A percentile compares a stretch with the other conserved stretches of the same genome.
Evolutionary conservation across 192 early-diverging fungal species (phyloP).

Genomic region (Entomortierella parvispora): DNA sequence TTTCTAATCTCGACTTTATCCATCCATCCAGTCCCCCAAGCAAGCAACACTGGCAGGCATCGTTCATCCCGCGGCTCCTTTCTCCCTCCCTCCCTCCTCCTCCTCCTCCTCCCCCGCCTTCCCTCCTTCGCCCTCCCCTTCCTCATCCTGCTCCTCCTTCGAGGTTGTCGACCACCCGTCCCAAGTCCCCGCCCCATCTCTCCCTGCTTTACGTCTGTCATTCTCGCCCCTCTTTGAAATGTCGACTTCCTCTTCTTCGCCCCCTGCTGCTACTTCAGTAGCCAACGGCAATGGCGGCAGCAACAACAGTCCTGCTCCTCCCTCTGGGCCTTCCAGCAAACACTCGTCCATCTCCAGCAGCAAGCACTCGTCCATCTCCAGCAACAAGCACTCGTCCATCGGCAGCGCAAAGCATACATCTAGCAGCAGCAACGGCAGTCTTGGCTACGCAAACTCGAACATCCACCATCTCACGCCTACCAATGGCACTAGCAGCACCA

Average conservation of each 20-base stretch:
- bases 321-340: conserved; percentile 18
- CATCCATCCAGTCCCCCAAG: conserved; percentile 11
- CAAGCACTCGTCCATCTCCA: conserved; percentile 8
- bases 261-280: neutral
- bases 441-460: conserved; percentile 16
- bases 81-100: conserved; percentile 13
- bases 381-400: conserved; percentile 24
- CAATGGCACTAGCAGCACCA: conserved; percentile 10
- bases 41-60: conserved; percentile 37
- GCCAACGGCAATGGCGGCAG: neutral
- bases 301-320: neutral
- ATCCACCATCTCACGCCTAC: conserved; percentile 6
- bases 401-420: conserved; percentile 14
- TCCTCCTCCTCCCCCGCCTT: conserved; percentile 14
- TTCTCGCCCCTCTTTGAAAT: conserved; percentile 43
- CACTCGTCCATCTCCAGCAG: conserved; percentile 21
- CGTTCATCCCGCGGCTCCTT: conserved; percentile 10
- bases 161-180: conserved; percentile 27
- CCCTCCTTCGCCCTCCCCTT: conserved; percentile 15
- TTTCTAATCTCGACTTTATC: neutral
- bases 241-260: neutral
- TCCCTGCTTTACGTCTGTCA: conserved; percentile 9
- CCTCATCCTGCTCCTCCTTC: conserved; percentile 26
- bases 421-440: conserved; percentile 28
- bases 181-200: conserved; percentile 16